A percentile compares a stretch with the other conserved stretches of the same genome.
These are phyloP conservation scores for Ophiostoma ips DNA, from an alignment of 2,329 filamentous ascomycete genomes.

Conservation along the genomic window DNA sequence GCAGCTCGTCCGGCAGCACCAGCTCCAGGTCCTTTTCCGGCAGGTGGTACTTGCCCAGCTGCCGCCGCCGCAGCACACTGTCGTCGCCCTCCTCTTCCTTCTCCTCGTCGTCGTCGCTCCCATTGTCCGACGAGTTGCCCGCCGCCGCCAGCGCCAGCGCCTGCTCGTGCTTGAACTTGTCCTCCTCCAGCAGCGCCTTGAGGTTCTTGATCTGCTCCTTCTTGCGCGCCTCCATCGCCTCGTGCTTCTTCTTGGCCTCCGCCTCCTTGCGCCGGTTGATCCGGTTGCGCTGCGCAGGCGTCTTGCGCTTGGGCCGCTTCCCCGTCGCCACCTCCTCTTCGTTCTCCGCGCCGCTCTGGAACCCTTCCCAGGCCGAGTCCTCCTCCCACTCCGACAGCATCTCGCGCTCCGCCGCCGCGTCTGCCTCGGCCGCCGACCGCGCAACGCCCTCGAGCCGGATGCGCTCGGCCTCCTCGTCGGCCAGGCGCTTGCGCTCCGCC, in stretches of 20 bases:
- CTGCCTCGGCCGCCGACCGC: slow-evolving; percentile 57
- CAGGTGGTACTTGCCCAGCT: slow-evolving; percentile 58
- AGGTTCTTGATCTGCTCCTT: slow-evolving; percentile 58
- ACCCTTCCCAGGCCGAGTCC: slow-evolving; percentile 82
- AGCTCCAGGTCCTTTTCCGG: slow-evolving; percentile 72
- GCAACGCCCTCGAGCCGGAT: slow-evolving; percentile 54
- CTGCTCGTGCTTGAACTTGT: slow-evolving; percentile 44
- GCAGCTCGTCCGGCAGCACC: slow-evolving; percentile 67
- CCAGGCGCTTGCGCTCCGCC: slow-evolving; percentile 60
- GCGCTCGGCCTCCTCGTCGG: slow-evolving; percentile 50
- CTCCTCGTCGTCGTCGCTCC: slow-evolving; percentile 37
- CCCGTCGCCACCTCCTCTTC: slow-evolving; percentile 29
- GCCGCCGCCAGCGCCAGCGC: slow-evolving; percentile 33
- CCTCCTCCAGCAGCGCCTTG: slow-evolving; percentile 57
- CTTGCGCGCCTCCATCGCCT: slow-evolving; percentile 58
- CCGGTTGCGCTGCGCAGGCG: slow-evolving; percentile 72
- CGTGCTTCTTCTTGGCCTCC: slow-evolving; percentile 62
- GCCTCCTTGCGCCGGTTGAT: slow-evolving; percentile 79
- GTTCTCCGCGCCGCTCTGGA: slow-evolving; percentile 70
- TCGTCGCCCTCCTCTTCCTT: slow-evolving; percentile 48
- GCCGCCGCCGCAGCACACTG: slow-evolving; percentile 51
- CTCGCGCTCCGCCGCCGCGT: slow-evolving; percentile 55
- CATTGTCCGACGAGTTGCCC: slow-evolving; percentile 27
- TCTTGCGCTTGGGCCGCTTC: slow-evolving; percentile 76
- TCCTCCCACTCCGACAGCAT: slow-evolving; percentile 63